Evolutionary conservation across 176 grass and related monocot genomes (phyloP), one percentile per base, ranked within the genome.

Genomic region (Zea luxurians): DNA sequence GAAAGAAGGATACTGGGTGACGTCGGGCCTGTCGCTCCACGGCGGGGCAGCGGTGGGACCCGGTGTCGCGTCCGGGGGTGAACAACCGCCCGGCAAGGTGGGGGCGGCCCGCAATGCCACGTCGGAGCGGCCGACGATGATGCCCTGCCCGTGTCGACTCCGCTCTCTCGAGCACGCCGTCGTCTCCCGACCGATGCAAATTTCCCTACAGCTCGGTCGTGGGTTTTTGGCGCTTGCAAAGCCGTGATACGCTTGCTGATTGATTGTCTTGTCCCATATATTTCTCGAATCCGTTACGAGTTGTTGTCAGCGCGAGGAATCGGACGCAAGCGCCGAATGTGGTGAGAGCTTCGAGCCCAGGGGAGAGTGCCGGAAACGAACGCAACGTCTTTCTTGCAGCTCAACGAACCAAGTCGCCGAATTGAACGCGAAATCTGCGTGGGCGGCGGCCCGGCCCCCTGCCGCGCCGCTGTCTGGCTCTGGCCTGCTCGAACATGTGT

Each of bases 1-100:
- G 77, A 79, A 75, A 66, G 55, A 27, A 27, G 86, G 76, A 80
- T 54, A 77, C 10, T 69, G 34, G 55, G 54, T 79, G 88, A 83
- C 84, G 85, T 89, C 91, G 82, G 4, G 45, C 48, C 1, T 91
- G 87, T 91, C 82, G 38, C 50, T 58, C n/a, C 36, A 36, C 10
- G 66, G 63, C 11, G 38, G 6, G 70, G 87, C 91, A 91, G 27
- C 4, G 34, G 82, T 0, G 76, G 89, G 89, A 12, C 91, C 86
- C 86, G 7, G 72, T 91, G 91, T 94, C 83, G 10, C 61, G 77
- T 75, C 67, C 5, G 1, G 45, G 53, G 77, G 84, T 60, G 87
- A 77, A 85, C 89, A 92, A 42, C 60, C 40, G 48, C 74, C 89
- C 89, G 91, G 89, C 94, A 93, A 5, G 6, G 35, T 64, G 71